Evolutionary conservation across 305 asterid genomes (phyloP), one percentile per base, ranked within the genome.

Genomic region (Fraxinus ornus): DNA sequence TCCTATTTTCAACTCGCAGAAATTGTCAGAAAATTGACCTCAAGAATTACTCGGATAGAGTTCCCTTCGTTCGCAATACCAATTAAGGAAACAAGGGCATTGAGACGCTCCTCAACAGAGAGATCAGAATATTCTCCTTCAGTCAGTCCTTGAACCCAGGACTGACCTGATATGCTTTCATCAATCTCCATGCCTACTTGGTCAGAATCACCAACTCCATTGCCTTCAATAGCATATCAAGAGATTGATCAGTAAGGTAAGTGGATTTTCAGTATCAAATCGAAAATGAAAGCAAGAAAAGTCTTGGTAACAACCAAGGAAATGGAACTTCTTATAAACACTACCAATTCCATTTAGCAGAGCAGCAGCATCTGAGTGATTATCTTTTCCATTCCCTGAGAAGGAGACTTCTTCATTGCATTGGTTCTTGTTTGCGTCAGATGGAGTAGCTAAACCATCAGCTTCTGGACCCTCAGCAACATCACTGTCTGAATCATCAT

Each of bases 51-150:
- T 66, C 98, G 98, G 78, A 93, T 89, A 77, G 98, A 83, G 79
- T 97, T 97, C 88, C 99, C 99, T 93, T 97, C 99, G 89, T 95
- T 97, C 57, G 99, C 97, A 81, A 97, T 80, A 78, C 98, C 94
- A 82, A 97, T 90, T 86, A 97, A 88, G 78, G 97, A 87, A 87
- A 93, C 95, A 84, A 97, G 94, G 64, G 98, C 98, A 86, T 86
- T 93, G 79, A 97, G 97, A 78, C 99, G 99, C 91, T 97, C 99
- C 85, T 97, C 98, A 35, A 95, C 97, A 71, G 97, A 92, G 36
- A 97, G 89, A 87, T 95, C 94, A 57, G 97, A 97, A 82, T 97
- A 97, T 85, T 97, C 99, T 83, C 98, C 99, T 91, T 95, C 99
- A 39, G 97, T 89, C 80, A 97, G 97, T 83, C 97, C 98, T 85